Base-by-base conservation (phyloP, 2,329 filamentous ascomycete genomes). In the Aspergillus costaricaensis region DNA sequence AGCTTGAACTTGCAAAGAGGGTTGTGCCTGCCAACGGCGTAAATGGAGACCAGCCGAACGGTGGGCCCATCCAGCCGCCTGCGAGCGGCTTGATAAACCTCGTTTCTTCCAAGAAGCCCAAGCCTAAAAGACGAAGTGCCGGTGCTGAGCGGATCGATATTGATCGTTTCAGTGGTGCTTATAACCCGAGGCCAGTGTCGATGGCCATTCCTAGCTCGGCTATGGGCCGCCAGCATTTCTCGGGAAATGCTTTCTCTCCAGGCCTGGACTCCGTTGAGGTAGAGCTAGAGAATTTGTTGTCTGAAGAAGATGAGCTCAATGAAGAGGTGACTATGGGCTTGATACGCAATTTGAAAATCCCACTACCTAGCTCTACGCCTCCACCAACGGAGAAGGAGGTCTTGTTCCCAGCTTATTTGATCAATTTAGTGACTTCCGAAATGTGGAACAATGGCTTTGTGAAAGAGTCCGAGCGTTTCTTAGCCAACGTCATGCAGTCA, bases 391-490 rank as follows among this genome's bases (percentile, higher is more conserved):
- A 99, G 80, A 99, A 99, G 82, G 95, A 99, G 77, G 94, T 99
- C 21, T 84, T 99, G 55, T 99, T 99, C 88, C 95, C 95, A 36
- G 94, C 95, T 9, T 99, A 98, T 77, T 88, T 99, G 70, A 99
- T 99, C 83, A 99, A 99, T 78, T 85, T 99, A 62, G 95, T 99
- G 65, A 99, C 95, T 12, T 98, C 93, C 15, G 95, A 99, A 81
- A 99, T 99, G 95, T 99, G 95, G 95, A 99, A 99, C 82, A 99
- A 99, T 71, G 95, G 95, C 50, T 99, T 97, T 74, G 95, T 99
- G 70, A 99, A 99, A 82, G 95, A 99, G 79, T 98, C 95, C 4
- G 95, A 99, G 80, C 91, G 94, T 58, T 99, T 99, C 86, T 84
- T 99, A 64, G 95, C 95, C 73, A 99, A 98, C 72, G 95, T 99